Percentiles rank a stretch among this genome's conserved stretches.
phyloP scores from a whole-genome alignment of 768 basidiomycete species.

The Trametes meyenii region DNA sequence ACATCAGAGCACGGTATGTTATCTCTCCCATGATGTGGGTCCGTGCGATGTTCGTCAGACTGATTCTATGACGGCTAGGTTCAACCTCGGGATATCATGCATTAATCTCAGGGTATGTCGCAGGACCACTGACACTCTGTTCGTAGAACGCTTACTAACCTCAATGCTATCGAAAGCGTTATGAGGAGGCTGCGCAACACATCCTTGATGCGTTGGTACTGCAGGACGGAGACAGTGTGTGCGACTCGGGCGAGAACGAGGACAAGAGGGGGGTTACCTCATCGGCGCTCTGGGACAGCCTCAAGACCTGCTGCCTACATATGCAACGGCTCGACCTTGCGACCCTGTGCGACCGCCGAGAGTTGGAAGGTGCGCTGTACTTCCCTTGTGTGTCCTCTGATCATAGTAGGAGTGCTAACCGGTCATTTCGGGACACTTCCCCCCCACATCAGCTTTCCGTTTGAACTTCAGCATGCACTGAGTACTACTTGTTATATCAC shows the following conservation, averaged over 20 bases:
- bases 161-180: slow-evolving; percentile 51
- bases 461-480: slow-evolving; percentile 26
- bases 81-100: slow-evolving; percentile 91
- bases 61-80: slow-evolving; percentile 47
- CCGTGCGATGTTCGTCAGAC: background rate
- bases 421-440: background rate
- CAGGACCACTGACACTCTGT: background rate
- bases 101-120: slow-evolving; percentile 77
- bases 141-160: background rate
- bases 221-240: slow-evolving; percentile 83
- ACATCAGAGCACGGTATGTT: slow-evolving; percentile 82
- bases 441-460: slow-evolving; percentile 24
- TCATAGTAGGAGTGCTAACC: background rate
- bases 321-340: slow-evolving; percentile 80
- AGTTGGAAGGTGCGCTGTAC: slow-evolving; percentile 60
- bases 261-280: slow-evolving; percentile 74
- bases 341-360: slow-evolving; percentile 66
- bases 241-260: slow-evolving; percentile 45
- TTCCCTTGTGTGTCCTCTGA: background rate
- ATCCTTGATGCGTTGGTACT: slow-evolving; percentile 87
- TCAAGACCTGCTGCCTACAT: slow-evolving; percentile 82
- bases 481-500: background rate
- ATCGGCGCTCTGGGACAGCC: slow-evolving; percentile 82
- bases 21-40: background rate
- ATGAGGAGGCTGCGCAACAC: slow-evolving; percentile 84